Conservation (phyloP, 2,329 filamentous ascomycete genomes). For the Ceratocystis cubensis region DNA sequence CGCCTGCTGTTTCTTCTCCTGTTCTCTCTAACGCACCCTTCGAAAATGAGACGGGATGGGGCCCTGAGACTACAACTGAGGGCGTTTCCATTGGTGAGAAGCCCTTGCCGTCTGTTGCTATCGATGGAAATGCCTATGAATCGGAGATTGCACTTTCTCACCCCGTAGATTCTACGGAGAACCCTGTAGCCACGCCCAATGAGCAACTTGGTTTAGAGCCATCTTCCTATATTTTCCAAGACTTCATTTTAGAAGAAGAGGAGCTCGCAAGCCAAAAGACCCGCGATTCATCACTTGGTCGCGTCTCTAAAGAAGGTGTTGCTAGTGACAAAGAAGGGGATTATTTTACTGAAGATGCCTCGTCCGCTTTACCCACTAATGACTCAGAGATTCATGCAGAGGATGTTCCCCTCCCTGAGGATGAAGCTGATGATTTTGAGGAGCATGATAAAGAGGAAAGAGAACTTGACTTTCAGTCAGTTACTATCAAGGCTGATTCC, state of each 20-base stretch:
- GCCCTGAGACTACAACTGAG: not conserved
- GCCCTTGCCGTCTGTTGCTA: not conserved
- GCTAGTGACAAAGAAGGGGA: no score
- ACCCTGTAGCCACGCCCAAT: not conserved
- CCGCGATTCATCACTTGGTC: no score
- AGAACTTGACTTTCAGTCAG: not conserved
- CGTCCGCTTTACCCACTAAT: not conserved
- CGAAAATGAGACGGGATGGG: not conserved
- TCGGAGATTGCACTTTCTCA: no score
- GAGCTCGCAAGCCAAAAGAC: not conserved
- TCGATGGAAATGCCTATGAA: not conserved
- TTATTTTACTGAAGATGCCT: not conserved
- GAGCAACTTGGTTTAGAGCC: no score
- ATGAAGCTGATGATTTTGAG: not conserved
- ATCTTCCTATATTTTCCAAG: no score
- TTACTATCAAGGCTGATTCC: not conserved
- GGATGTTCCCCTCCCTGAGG: not conserved
- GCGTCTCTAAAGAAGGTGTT: not conserved
- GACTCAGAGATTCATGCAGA: not conserved
- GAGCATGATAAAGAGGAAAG: no score
- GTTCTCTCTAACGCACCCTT: not conserved
- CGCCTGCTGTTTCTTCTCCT: not conserved
- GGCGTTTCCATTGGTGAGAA: not conserved
- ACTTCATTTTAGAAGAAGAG: not conserved
- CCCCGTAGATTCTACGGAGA: not conserved